Conservation (phyloP, 1,139 yeast genomes). For the Kodamaea sp. region DNA sequence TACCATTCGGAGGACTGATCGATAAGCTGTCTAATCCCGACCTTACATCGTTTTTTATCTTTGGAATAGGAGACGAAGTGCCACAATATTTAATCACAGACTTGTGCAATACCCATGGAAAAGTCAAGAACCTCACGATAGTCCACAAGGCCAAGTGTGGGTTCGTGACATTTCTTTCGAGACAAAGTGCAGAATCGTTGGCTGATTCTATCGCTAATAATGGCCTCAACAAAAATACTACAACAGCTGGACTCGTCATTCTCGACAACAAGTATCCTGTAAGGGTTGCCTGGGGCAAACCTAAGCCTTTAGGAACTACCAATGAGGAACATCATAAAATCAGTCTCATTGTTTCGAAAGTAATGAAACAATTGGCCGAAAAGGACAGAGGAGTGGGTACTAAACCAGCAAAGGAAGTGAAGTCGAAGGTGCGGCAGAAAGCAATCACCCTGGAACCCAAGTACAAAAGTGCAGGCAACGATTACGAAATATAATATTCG, state of each 20-base stretch:
- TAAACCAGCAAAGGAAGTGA: neutral
- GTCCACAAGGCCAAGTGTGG: slow-evolving; percentile 69
- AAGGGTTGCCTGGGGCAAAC: slow-evolving; percentile 68
- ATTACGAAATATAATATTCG: slow-evolving; percentile 1
- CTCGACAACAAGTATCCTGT: slow-evolving; percentile 46
- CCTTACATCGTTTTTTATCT: slow-evolving; percentile 62
- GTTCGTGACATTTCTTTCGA: slow-evolving; percentile 51
- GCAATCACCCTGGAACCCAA: neutral
- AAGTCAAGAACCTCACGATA: slow-evolving; percentile 50
- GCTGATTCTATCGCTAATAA: slow-evolving; percentile 38
- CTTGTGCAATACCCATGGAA: slow-evolving; percentile 47
- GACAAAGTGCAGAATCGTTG: slow-evolving; percentile 56
- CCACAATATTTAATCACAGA: slow-evolving; percentile 62
- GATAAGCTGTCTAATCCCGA: slow-evolving; percentile 43
- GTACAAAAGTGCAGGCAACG: neutral
- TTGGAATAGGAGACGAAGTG: slow-evolving; percentile 67
- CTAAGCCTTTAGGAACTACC: slow-evolving; percentile 48
- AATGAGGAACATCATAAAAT: slow-evolving; percentile 53
- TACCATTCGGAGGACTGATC: slow-evolving; percentile 64
- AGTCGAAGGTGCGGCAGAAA: neutral
- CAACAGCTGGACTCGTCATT: slow-evolving; percentile 38
- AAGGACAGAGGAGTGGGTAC: slow-evolving; percentile 24
- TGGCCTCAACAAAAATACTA: slow-evolving; percentile 28
- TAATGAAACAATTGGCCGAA: slow-evolving; percentile 55
- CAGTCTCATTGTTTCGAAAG: slow-evolving; percentile 56